Conservation (phyloP, 306 rosid genomes). For the Lathyrus aphaca region DNA sequence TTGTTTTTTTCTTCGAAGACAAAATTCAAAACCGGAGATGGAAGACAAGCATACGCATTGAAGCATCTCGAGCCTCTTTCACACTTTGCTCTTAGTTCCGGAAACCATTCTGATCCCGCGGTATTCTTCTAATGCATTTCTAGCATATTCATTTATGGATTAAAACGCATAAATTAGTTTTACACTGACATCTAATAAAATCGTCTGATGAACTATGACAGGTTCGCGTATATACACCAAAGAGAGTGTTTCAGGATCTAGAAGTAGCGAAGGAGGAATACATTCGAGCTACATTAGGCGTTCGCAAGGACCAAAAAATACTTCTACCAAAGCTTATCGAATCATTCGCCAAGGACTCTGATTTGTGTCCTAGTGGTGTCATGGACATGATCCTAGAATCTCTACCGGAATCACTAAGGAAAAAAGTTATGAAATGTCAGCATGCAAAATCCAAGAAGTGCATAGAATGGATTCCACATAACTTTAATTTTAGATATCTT, state of each 20-base stretch:
- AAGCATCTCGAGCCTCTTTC: conserved; percentile 81
- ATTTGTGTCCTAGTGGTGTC: conserved; percentile 58
- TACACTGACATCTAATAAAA: background rate
- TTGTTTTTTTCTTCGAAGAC: conserved; percentile 65
- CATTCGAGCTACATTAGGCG: conserved; percentile 79
- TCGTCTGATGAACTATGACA: conserved; percentile 35
- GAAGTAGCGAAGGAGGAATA: conserved; percentile 80
- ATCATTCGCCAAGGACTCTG: conserved; percentile 72
- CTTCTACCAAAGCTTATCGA: conserved; percentile 82
- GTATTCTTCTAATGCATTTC: conserved; percentile 45
- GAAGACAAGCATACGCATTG: conserved; percentile 63
- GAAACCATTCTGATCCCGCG: conserved; percentile 97
- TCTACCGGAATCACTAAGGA: conserved; percentile 74
- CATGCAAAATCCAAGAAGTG: conserved; percentile 62
- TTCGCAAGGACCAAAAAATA: conserved; percentile 74
- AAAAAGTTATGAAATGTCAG: conserved; percentile 62
- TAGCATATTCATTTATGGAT: background rate
- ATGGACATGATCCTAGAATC: conserved; percentile 74
- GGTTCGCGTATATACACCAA: conserved; percentile 81
- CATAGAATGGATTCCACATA: conserved; percentile 84
- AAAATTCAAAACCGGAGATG: conserved; percentile 75
- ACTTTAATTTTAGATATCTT: conserved; percentile 81
- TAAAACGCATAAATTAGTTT: background rate
- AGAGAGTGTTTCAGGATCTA: conserved; percentile 70
- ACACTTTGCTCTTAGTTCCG: conserved; percentile 85